Conservation (phyloP, 106 monocot genomes). For the Dioscorea alata region DNA sequence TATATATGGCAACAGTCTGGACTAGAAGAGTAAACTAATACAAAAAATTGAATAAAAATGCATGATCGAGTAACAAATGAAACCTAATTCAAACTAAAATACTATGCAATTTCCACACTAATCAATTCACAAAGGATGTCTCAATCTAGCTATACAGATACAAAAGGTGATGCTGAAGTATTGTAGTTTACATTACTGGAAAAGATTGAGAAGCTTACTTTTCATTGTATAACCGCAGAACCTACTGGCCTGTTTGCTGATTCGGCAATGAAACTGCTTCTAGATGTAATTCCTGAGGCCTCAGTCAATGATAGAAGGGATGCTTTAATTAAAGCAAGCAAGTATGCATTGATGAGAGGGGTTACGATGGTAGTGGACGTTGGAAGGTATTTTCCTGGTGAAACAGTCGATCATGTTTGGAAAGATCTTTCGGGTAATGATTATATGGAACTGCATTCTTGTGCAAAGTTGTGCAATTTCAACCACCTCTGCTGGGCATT, state of each 20-base stretch:
- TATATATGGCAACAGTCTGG: no score
- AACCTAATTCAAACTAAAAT: no score
- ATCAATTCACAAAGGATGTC: no score
- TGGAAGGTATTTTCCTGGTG: constrained; percentile 84
- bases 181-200: no score
- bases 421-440: constrained; percentile 77
- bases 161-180: no score
- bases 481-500: no score
- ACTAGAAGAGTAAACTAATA: no score
- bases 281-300: constrained; percentile 50
- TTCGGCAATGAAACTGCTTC: constrained; percentile 79
- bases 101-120: no score
- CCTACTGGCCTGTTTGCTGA: constrained; percentile 86
- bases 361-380: constrained; percentile 83
- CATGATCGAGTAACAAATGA: no score
- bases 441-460: not conserved
- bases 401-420: constrained; percentile 58
- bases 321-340: constrained; percentile 67
- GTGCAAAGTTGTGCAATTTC: not conserved
- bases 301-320: constrained; percentile 68
- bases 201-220: no score
- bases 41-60: no score
- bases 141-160: no score
- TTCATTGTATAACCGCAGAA: constrained; percentile 63
- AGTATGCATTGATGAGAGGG: constrained; percentile 69